Base-by-base conservation (phyloP, 2,329 filamentous ascomycete genomes). In the Pseudogymnoascus sp. region DNA sequence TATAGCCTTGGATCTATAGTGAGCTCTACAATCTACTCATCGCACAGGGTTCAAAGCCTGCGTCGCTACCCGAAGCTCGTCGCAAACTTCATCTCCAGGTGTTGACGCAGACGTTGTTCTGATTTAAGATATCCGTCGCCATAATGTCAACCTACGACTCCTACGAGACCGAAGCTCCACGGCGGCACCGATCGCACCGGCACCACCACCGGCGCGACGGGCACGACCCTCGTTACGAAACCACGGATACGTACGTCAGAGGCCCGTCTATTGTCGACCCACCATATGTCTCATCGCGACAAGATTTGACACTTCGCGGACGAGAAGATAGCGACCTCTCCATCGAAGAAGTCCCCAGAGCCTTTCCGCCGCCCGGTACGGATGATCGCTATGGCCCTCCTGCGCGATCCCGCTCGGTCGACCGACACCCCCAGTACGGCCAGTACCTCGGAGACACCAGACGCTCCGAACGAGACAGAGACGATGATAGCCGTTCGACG, bases 301-400 rank as follows among this genome's bases (percentile, higher is more conserved):
- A 84, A 45, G 83, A 86, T 43, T 77, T 88, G 6, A 76, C 87
- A 11, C 82, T 83, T 37, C 79, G 83, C 25, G 73, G 78, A 59
- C 87, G 88, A 67, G 88, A 93, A 72, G 88, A 91, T 70, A 92
- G 88, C 74, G 87, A 88, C 52, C 78, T 88, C 25, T 87, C 87
- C 2, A 76, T 96, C 71, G 93, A 96, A 76, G 90, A 96, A 76
- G 86, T 96, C 64, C 85, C 86, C 67, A 87, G 91, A 68, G 90
- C 96, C 69, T 96, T 96, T 70, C 90, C 90, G 33, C 90, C 91
- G 5, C 88, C 87, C 5, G 86, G 71, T 12, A 65, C 63, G 8
- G 67, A 69, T 59, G 68, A 72, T 64, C 69, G 71, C 65, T 74
- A 72, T 67, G 71, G 69, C 65, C 62, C 71, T 75, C 62, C 83